Evolutionary conservation across 371 early-diverging fungal genomes (phyloP), one percentile per base, ranked within the genome.

Genomic region (Saksenaea vasiformis): DNA sequence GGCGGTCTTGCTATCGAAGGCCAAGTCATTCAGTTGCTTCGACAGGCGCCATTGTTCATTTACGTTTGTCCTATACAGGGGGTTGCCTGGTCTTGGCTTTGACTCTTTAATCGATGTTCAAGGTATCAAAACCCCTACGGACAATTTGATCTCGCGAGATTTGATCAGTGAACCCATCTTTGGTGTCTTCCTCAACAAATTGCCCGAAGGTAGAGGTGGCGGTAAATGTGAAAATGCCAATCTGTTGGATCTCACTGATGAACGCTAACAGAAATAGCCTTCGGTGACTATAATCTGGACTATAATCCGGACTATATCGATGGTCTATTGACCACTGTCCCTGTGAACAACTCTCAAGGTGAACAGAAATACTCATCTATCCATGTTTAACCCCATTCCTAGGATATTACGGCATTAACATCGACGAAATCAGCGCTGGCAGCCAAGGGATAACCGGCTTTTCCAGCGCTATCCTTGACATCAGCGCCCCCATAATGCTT

Each of bases 281-380:
- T 76, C 56, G 82, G 82, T 56, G 79, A 70, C 19, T 77, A 77
- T n/a, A n/a, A n/a, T n/a, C n/a, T n/a, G n/a, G n/a, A n/a, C n/a
- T n/a, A n/a, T 55, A 74, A 82, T 19, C 34, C 56, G 7, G 64
- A 71, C n/a, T 65, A 70, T 61, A 37, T 72, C 28, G 74, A 62
- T n/a, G 82, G 79, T 38, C 62, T 68, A 5, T 59, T 82, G 51
- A 77, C 72, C 17, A 79, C 74, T 39, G 72, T 79, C 1, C 76
- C 78, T 11, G 73, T 82, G 31, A 66, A 74, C 36, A 70, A 67
- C 41, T 62, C 68, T 0, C 62, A 67, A 38, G 69, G 51, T 47
- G 19, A 4, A 22, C 17, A n/a, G 4, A 47, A 22, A 47, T 22
- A 26, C 3, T 22, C 7, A n/a, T 47, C 24, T 22, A 22, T 3